Base-by-base conservation (phyloP, 176 grass and related monocot genomes). In the Saccharum officinarum region DNA sequence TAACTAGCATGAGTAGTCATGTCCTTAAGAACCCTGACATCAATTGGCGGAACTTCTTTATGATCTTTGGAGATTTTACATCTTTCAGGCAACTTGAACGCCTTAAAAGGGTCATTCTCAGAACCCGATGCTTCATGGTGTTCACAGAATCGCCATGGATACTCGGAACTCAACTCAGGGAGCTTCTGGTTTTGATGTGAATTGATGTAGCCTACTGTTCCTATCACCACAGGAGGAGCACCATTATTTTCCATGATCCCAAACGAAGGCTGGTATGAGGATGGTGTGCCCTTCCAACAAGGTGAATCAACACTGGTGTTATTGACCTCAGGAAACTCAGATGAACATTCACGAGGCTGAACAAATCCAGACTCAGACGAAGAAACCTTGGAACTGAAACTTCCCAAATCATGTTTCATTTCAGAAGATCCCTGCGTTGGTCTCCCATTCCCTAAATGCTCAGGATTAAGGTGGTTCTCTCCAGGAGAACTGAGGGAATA, bases 241-340 rank as follows among this genome's bases (percentile, higher is more conserved):
- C 75, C 67, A 77, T 77, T 82, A 64, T 84, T 90, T 79, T 76
- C 80, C 8, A 77, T 74, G 42, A 62, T 68, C 67, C 62, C 70
- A 86, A 91, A 94, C 31, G 86, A 55, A 86, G 84, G 50, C 59
- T 80, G 69, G 37, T 69, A 83, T 22, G 82, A 31, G 14, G 67
- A 50, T 71, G 92, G 78, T 78, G 89, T 77, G 66, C 92, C 89
- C 74, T 94, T 94, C 92, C 92, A 94, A 86, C 92, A 94, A 59
- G 92, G 92, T 33, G 83, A 94, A 70, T 94, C 89, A 71, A 91
- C 89, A 77, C 30, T 80, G 47, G 80, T 89, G 75, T 86, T 86
- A 80, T 94, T 84, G 64, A 77, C 45, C 45, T 84, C 77, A 75
- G 76, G 80, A 62, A 75, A 44, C 46, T 80, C 84, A 11, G 80